Base-by-base conservation (phyloP, 345 rosid species). In the Erysimum cheiranthoides region DNA sequence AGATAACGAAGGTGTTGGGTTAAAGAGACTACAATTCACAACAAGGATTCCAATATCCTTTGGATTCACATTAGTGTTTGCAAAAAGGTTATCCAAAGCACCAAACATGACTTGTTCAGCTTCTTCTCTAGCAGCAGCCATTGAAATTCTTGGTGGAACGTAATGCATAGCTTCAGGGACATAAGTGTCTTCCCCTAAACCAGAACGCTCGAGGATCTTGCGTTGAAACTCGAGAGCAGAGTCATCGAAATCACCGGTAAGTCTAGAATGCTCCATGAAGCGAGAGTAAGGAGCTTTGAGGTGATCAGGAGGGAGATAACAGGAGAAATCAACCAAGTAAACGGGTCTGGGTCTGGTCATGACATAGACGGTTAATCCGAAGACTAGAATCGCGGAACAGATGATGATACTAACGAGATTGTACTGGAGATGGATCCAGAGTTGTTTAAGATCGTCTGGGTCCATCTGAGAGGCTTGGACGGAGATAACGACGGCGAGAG, bases 101-200 rank as follows among this genome's bases (percentile, higher is more conserved):
- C 86, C 82, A 38, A 83, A 85, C 82, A 85, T 85, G 63, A 85
- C 87, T 34, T 78, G 73, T 40, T 82, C 83, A 8, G 87, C 87
- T 69, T 85, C 89, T 51, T 78, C 85, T 35, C 85, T 74, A 4
- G 85, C 89, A 36, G 78, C 85, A 11, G 85, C 82, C 85, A 85
- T 82, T 0, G 84, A 73, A 0, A 79, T 77, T 16, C 34, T 69
- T 0, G 85, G 87, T 17, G 84, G 84, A 21, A 82, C 65, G 7
- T 39, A 39, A 56, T 78, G 77, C 74, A 85, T 58, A 8, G 84
- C 85, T 71, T 83, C 79, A 53, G 87, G 89, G 21, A 75, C 58
- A 66, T 75, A 82, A 32, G 87, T 83, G 18, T 78, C 70, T 25
- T 85, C 87, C 3, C 87, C 89, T 43, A 85, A 73, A 32, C 89